Evolutionary conservation across 306 rosid genomes (phyloP), one percentile per base, ranked within the genome.

Genomic region (Sicyos baderoa): DNA sequence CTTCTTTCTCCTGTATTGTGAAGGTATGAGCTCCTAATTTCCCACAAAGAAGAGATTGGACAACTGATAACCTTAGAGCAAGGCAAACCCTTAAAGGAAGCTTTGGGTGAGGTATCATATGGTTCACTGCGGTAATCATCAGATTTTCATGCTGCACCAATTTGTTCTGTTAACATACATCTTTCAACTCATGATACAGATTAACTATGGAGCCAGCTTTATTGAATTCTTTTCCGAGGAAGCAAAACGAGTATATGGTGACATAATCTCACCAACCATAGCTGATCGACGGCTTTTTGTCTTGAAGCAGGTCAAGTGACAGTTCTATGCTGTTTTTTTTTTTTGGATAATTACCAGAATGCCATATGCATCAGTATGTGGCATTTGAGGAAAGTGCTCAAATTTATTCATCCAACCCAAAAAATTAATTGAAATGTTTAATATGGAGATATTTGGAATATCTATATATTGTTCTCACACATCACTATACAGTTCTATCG

Each of bases 21-120:
- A 76, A 93, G 97, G 98, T 93, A 84, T 68, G 91, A 93, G 72
- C 83, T 90, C 62, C 71, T 93, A 70, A 80, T 84, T 62, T 77
- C 84, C 53, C 90, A 90, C 82, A 86, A 85, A 75, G 91, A 93
- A 79, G 94, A 85, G 80, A 88, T 93, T 63, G 97, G 89, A 59
- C 89, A 93, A 59, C 94, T 93, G 72, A 86, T 93, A 69, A 93
- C 99, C 70, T 86, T 90, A 86, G 99, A 93, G 88, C 96, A 90
- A 84, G 99, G 99, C 57, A 93, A 93, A 79, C 97, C 99, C 72
- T 78, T 93, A 44, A 85, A 80, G 77, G 99, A 93, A 86, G 85
- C 99, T 72, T 9, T 88, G 68, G 97, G 86, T 35, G 99, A 90
- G 99, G 99, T 93, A 82, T 50, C 23, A 57, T 50, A 70, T 52